Evolutionary conservation across 805 yeast genomes (phyloP).

Genomic region (Yarrowia phangngaensis): DNA sequence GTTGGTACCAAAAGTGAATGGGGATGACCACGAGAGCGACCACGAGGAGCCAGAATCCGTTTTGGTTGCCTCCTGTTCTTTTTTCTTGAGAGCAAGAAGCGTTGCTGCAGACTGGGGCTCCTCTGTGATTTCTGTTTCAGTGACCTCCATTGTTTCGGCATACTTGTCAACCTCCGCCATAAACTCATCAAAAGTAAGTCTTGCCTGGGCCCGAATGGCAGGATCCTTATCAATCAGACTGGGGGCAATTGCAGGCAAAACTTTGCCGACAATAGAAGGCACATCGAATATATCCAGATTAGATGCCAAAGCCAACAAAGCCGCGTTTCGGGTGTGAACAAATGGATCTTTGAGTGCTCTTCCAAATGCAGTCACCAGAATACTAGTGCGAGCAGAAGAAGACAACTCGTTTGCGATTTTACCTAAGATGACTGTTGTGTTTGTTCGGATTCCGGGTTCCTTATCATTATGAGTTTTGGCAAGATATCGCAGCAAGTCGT

Average conservation of each 20-base stretch:
- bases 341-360: constrained; percentile 78
- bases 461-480: constrained; percentile 81
- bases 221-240: constrained; percentile 71
- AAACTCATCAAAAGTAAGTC: constrained; percentile 59
- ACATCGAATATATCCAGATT: constrained; percentile 65
- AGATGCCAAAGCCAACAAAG: constrained; percentile 66
- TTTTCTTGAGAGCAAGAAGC: constrained; percentile 7
- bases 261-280: constrained; percentile 71
- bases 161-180: constrained; percentile 48
- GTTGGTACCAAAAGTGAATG: constrained; percentile 19
- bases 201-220: constrained; percentile 70
- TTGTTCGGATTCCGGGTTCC: constrained; percentile 70
- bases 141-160: constrained; percentile 7
- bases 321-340: constrained; percentile 68
- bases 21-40: constrained; percentile 23
- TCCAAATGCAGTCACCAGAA: constrained; percentile 80
- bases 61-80: constrained; percentile 16
- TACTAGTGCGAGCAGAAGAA: constrained; percentile 57
- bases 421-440: constrained; percentile 66
- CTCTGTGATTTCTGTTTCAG: constrained; percentile 12
- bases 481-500: constrained; percentile 71
- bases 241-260: constrained; percentile 80
- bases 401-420: constrained; percentile 60
- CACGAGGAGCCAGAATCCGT: constrained; percentile 9
- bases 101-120: constrained; percentile 14